phyloP scores from a whole-genome alignment of 768 basidiomycete genomes.

The Suillus spraguei region DNA sequence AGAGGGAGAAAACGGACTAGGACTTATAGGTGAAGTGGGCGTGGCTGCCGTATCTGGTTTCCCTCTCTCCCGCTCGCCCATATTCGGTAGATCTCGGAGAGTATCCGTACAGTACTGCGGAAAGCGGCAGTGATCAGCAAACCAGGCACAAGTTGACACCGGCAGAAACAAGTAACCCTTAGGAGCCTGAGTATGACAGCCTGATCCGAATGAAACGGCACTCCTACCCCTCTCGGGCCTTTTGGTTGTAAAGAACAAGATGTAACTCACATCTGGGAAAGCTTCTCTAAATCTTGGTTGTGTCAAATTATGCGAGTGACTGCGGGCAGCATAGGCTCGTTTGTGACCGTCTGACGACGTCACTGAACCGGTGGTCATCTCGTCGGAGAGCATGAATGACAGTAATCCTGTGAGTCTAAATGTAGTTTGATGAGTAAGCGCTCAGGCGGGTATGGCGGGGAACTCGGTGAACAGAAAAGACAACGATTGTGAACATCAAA shows the following conservation, averaged over 20 bases:
- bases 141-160: conserved; percentile 18
- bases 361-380: conserved; percentile 95
- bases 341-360: conserved; percentile 82
- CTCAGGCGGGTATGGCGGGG: conserved; percentile 4
- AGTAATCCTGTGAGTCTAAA: conserved; percentile 89
- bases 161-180: conserved; percentile 21
- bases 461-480: conserved; percentile 12
- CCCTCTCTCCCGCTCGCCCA: conserved; percentile 82
- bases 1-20: conserved; percentile 19
- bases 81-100: conserved; percentile 84
- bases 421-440: conserved; percentile 10
- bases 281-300: conserved; percentile 84
- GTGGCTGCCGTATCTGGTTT: conserved; percentile 37
- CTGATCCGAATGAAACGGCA: conserved; percentile 17
- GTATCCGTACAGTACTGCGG: conserved; percentile 68
- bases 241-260: conserved; percentile 15
- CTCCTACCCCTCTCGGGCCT: conserved; percentile 25
- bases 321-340: conserved; percentile 69
- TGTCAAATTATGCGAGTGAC: conserved; percentile 83
- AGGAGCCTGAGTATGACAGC: conserved; percentile 13
- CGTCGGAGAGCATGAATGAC: conserved; percentile 94
- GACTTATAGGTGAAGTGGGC: conserved; percentile 26
- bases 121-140: conserved; percentile 23
- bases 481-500: conserved; percentile 11
- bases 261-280: conserved; percentile 79